phyloP scores from a whole-genome alignment of 331 rosid genomes.

The Saraca asoca region DNA sequence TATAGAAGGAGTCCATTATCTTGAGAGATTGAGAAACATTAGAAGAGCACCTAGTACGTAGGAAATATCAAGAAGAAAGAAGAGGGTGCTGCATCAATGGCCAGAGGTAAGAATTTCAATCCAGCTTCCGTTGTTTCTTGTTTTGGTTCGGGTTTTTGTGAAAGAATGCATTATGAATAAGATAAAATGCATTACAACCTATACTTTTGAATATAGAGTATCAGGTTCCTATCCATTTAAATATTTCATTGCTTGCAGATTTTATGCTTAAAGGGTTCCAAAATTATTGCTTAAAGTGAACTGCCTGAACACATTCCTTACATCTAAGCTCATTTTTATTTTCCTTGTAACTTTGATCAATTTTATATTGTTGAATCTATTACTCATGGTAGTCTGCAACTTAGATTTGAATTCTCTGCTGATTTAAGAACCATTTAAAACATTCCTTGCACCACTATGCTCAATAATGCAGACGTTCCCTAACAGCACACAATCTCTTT shows the following conservation, averaged over 20 bases:
- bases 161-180: too few species aligned
- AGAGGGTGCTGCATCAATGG: too few species aligned
- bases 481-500: conserved; percentile 25
- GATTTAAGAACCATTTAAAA: conserved; percentile 31
- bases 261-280: conserved; percentile 53
- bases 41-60: too few species aligned
- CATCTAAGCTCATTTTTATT: conserved; percentile 39
- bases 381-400: conserved; percentile 36
- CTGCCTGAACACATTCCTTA: conserved; percentile 44
- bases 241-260: conserved; percentile 45
- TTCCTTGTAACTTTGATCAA: conserved; percentile 3
- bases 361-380: conserved; percentile 33
- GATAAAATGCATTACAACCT: too few species aligned
- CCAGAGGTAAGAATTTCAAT: too few species aligned
- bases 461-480: conserved; percentile 42
- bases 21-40: too few species aligned
- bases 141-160: too few species aligned
- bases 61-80: too few species aligned
- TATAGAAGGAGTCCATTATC: too few species aligned
- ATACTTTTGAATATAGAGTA: conserved; percentile 47
- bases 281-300: conserved; percentile 46
- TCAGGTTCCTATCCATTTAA: conserved; percentile 62
- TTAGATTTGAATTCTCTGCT: conserved; percentile 34
- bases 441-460: conserved; percentile 42
- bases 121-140: too few species aligned